phyloP scores from a whole-genome alignment of 192 early-diverging fungal genomes.

The Coemansia sp. region DNA sequence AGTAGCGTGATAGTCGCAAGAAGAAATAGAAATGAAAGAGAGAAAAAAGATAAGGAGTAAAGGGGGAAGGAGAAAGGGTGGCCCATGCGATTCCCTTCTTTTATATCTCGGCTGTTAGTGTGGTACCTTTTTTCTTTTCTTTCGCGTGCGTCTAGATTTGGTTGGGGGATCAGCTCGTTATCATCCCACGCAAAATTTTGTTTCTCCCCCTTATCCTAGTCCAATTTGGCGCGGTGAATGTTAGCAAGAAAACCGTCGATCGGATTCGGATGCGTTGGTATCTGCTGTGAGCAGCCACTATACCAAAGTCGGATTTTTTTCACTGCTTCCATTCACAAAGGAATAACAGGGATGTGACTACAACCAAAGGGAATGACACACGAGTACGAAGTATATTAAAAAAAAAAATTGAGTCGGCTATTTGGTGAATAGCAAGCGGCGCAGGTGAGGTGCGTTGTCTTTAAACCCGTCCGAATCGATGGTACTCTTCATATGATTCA shows the following conservation, averaged over 20 bases:
- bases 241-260: background rate
- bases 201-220: background rate
- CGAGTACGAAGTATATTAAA: too few relatives aligned
- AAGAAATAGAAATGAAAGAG: background rate
- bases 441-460: background rate
- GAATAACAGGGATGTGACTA: background rate
- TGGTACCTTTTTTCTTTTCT: slow-evolving; percentile 12
- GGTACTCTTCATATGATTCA: background rate
- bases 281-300: background rate
- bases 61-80: background rate
- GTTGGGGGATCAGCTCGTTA: slow-evolving; percentile 1
- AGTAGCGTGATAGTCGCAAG: background rate
- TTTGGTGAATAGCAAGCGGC: background rate
- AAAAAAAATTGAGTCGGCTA: too few relatives aligned
- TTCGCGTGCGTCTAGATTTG: slow-evolving; percentile 1
- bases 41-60: background rate
- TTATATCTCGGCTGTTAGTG: slow-evolving; percentile 5
- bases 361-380: background rate
- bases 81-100: background rate
- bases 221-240: background rate
- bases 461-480: background rate
- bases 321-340: background rate
- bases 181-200: background rate
- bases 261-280: background rate
- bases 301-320: background rate